Percentiles rank a stretch among this genome's conserved stretches.
phyloP scores from a whole-genome alignment of 345 rosid species.

The Microcos paniculata region DNA sequence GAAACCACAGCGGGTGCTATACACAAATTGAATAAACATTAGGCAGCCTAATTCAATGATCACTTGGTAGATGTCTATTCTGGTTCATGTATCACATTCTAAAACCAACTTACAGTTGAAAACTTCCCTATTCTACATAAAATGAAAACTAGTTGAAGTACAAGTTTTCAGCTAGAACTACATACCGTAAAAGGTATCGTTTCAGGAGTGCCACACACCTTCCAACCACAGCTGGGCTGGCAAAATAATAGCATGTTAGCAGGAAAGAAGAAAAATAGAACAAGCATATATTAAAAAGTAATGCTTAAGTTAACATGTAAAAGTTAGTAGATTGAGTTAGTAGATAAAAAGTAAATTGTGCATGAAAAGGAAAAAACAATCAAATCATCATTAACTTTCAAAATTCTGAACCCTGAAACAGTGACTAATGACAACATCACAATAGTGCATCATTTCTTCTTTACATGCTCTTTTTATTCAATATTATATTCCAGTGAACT shows the following conservation, averaged over 20 bases:
- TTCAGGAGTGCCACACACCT: conserved; percentile 93
- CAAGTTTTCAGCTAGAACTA: conserved; percentile 18
- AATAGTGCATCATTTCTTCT: not conserved
- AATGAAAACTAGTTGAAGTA: conserved; percentile 23
- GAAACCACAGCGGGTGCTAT: conserved; percentile 9
- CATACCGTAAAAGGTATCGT: conserved; percentile 82
- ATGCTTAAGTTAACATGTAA: not conserved
- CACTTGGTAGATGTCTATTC: not conserved
- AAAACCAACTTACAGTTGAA: not conserved
- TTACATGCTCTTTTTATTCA: not conserved
- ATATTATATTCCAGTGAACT: conserved; percentile 2
- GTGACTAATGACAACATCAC: not conserved
- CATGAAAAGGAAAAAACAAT: not conserved
- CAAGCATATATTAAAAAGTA: not conserved
- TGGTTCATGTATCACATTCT: not conserved
- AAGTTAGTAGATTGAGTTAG: no score
- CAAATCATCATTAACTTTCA: not conserved
- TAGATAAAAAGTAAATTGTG: not conserved
- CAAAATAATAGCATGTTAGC: conserved; percentile 31
- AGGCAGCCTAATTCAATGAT: not conserved
- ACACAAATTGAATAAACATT: not conserved
- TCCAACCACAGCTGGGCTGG: conserved; percentile 97
- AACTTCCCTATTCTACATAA: not conserved
- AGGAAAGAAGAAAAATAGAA: conserved; percentile 16
- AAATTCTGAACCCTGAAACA: not conserved